A percentile compares a stretch with the other conserved stretches of the same genome.
Conservation (phyloP, 2,329 filamentous ascomycete genomes). For the Xylaria sp. region DNA sequence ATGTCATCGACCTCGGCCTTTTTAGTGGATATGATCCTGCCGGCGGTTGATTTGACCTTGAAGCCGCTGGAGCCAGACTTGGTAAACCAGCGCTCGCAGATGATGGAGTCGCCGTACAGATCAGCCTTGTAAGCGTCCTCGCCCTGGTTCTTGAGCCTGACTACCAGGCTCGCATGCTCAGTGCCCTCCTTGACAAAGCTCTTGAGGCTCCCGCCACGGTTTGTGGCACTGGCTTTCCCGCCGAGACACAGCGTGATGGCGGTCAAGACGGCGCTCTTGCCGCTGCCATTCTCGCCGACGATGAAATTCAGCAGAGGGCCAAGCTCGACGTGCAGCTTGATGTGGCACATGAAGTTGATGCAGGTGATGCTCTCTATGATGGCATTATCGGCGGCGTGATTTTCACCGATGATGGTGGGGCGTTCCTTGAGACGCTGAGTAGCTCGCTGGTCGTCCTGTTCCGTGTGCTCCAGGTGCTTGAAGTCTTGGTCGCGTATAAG, state of each 20-base stretch:
- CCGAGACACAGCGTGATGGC: slow-evolving; percentile 94
- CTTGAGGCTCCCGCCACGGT: slow-evolving; percentile 89
- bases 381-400: slow-evolving; percentile 81
- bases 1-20: slow-evolving; percentile 91
- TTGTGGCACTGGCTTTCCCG: slow-evolving; percentile 91
- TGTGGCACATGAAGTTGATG: slow-evolving; percentile 96
- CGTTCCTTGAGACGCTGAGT: slow-evolving; percentile 70
- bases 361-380: slow-evolving; percentile 90
- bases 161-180: slow-evolving; percentile 78
- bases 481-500: slow-evolving; percentile 68
- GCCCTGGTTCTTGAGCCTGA: slow-evolving; percentile 91
- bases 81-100: slow-evolving; percentile 90
- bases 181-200: slow-evolving; percentile 90
- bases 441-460: slow-evolving; percentile 69
- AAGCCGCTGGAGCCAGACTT: slow-evolving; percentile 80
- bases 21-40: slow-evolving; percentile 80
- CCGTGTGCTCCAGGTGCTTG: slow-evolving; percentile 64
- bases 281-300: slow-evolving; percentile 96
- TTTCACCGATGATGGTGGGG: slow-evolving; percentile 66
- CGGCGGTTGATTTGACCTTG: slow-evolving; percentile 81
- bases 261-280: slow-evolving; percentile 95
- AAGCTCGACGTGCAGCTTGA: slow-evolving; percentile 81
- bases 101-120: slow-evolving; percentile 84
- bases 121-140: slow-evolving; percentile 84
- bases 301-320: slow-evolving; percentile 98